Evolutionary conservation across 129 eudicot genomes (phyloP).

Genomic region (Pseudognaphalium luteoalbum): DNA sequence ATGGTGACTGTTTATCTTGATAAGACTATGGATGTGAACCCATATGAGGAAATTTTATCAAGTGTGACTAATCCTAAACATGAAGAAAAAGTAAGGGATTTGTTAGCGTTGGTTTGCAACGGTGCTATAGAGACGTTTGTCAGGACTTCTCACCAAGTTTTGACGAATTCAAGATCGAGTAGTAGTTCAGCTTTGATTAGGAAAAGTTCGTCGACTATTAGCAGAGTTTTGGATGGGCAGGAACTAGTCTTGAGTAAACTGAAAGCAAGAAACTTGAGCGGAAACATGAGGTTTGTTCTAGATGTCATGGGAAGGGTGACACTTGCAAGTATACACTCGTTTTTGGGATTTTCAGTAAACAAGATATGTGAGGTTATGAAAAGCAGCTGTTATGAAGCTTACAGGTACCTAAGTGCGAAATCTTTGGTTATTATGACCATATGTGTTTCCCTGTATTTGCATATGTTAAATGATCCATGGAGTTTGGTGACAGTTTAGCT

Average conservation of each 20-base stretch:
- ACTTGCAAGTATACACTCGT: slow-evolving; percentile 54
- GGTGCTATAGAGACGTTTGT: slow-evolving; percentile 73
- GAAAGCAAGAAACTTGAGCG: slow-evolving; percentile 36
- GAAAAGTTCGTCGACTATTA: slow-evolving; percentile 28
- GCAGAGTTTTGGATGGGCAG: slow-evolving; percentile 28
- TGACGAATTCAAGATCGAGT: slow-evolving; percentile 41
- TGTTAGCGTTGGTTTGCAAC: slow-evolving; percentile 55
- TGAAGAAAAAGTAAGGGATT: slow-evolving; percentile 50
- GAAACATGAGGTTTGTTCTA: slow-evolving; percentile 61
- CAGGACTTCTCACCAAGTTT: slow-evolving; percentile 64
- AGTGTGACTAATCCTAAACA: slow-evolving; percentile 84
- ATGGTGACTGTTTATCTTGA: slow-evolving; percentile 78
- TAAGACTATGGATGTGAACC: slow-evolving; percentile 68
- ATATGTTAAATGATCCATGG: slow-evolving; percentile 61
- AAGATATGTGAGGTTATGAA: slow-evolving; percentile 37
- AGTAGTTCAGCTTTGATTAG: slow-evolving; percentile 14
- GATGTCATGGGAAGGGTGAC: slow-evolving; percentile 71
- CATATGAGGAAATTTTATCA: slow-evolving; percentile 66
- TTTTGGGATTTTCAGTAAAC: slow-evolving; percentile 47
- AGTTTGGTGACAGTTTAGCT: slow-evolving; percentile 51
- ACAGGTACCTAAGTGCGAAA: slow-evolving; percentile 47
- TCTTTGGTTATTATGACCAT: slow-evolving; percentile 56
- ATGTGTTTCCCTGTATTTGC: slow-evolving; percentile 69
- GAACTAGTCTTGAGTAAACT: slow-evolving; percentile 28
- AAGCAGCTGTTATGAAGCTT: slow-evolving; percentile 52